Conservation (phyloP, 2,329 filamentous ascomycete species). For the Xylariaceae sp. region DNA sequence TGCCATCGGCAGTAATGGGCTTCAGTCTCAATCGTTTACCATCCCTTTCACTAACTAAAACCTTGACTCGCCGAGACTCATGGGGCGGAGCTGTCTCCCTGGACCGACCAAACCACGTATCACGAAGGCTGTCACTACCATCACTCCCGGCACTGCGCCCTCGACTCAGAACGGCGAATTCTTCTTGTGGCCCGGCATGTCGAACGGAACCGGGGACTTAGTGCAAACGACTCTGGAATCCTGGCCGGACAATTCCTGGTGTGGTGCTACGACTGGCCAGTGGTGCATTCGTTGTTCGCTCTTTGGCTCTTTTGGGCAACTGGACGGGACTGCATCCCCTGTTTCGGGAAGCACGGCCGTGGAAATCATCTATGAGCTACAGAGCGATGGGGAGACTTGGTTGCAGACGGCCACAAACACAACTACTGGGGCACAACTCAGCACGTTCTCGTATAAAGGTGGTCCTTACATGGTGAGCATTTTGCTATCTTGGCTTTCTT, state of each 20-base stretch:
- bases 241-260: conserved; percentile 5
- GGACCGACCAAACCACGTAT: conserved; percentile 5
- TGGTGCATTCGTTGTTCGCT: conserved; percentile 8
- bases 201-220: conserved; percentile 5
- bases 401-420: conserved; percentile 3
- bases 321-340: conserved; percentile 4
- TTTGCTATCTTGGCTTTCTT: not conserved
- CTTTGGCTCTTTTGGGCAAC: conserved; percentile 7
- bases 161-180: conserved; percentile 4
- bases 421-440: conserved; percentile 2
- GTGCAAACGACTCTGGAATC: conserved; percentile 5
- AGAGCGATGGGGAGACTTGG: conserved; percentile 5
- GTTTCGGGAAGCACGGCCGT: conserved; percentile 3
- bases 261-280: conserved; percentile 2
- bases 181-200: conserved; percentile 7
- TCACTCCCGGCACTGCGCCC: conserved; percentile 3
- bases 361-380: conserved; percentile 5
- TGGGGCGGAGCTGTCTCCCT: conserved; percentile 7
- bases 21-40: conserved; percentile 1
- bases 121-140: conserved; percentile 6
- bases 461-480: not conserved
- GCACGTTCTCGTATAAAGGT: conserved; percentile 5
- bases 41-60: conserved; percentile 1
- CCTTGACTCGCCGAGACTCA: conserved; percentile 2
- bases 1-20: conserved; percentile 2